phyloP scores from a whole-genome alignment of 2,329 filamentous ascomycete species.

The Trichoderma endophyticum region DNA sequence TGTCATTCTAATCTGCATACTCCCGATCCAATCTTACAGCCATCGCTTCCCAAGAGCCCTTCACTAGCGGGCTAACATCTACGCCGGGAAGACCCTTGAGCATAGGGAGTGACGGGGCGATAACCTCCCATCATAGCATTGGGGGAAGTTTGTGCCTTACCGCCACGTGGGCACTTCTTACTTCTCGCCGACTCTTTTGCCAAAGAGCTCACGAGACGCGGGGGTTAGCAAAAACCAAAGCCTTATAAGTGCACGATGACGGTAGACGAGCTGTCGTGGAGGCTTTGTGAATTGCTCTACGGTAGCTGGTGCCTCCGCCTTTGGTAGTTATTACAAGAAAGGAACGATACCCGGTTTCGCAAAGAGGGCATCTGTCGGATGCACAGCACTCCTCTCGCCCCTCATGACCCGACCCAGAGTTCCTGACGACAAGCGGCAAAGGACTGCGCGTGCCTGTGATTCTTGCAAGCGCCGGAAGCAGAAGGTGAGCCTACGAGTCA shows the following conservation, averaged over 20 bases:
- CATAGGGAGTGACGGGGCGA: slow-evolving; percentile 10
- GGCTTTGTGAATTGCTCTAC: slow-evolving; percentile 13
- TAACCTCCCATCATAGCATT: slow-evolving; percentile 11
- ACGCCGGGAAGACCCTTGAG: slow-evolving; percentile 1
- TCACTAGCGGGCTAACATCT: slow-evolving; percentile 5
- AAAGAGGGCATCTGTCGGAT: slow-evolving; percentile 7
- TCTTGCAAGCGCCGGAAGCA: slow-evolving; percentile 65
- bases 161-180: slow-evolving; percentile 10
- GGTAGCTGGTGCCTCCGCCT: slow-evolving; percentile 1
- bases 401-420: slow-evolving; percentile 54
- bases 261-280: slow-evolving; percentile 9
- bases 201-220: slow-evolving; percentile 13
- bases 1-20: slow-evolving; percentile 14
- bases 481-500: slow-evolving; percentile 48
- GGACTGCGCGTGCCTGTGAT: slow-evolving; percentile 62
- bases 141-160: slow-evolving; percentile 15
- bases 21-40: slow-evolving; percentile 10
- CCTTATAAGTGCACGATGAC: slow-evolving; percentile 16
- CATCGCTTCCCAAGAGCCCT: neutral
- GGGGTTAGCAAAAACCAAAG: neutral
- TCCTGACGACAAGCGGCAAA: slow-evolving; percentile 57
- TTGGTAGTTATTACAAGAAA: slow-evolving; percentile 8
- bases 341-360: neutral
- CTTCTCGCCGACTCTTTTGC: neutral
- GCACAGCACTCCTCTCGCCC: slow-evolving; percentile 12